Evolutionary conservation across 2,329 filamentous ascomycete species (phyloP).

Genomic region (Leptographium flavum): DNA sequence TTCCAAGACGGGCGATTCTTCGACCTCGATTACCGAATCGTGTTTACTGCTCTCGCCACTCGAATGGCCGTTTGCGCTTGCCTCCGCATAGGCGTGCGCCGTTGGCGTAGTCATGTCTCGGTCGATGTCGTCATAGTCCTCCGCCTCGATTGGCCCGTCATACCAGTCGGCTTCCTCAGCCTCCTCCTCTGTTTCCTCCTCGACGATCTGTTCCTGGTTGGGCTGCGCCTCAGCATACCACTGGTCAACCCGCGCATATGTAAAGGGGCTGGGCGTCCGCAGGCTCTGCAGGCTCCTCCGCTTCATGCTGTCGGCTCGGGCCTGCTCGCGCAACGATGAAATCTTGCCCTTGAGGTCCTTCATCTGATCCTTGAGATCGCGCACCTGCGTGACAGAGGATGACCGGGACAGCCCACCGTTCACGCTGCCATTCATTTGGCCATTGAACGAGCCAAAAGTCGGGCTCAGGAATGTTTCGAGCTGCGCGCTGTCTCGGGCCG

Average conservation of each 20-base stretch:
- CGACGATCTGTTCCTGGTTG: background rate
- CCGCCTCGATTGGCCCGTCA: slow-evolving; percentile 16
- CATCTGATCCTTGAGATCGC: slow-evolving; percentile 69
- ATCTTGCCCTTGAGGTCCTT: slow-evolving; percentile 75
- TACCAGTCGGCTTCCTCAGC: slow-evolving; percentile 19
- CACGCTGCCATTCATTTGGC: slow-evolving; percentile 18
- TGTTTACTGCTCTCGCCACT: slow-evolving; percentile 10
- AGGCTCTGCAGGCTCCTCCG: slow-evolving; percentile 64
- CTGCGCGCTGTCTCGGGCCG: slow-evolving; percentile 16
- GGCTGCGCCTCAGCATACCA: slow-evolving; percentile 26
- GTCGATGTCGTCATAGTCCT: slow-evolving; percentile 12
- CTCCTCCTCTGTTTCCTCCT: no score
- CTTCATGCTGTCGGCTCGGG: slow-evolving; percentile 64
- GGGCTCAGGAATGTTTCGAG: slow-evolving; percentile 29
- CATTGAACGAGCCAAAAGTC: slow-evolving; percentile 22
- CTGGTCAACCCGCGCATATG: slow-evolving; percentile 47
- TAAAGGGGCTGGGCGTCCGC: slow-evolving; percentile 66
- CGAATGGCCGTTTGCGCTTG: slow-evolving; percentile 4
- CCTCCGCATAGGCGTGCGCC: background rate
- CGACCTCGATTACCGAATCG: slow-evolving; percentile 11
- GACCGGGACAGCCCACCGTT: slow-evolving; percentile 43
- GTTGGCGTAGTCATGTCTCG: background rate
- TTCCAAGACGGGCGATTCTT: slow-evolving; percentile 1
- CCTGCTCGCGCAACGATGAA: slow-evolving; percentile 62
- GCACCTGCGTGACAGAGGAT: slow-evolving; percentile 58